These are phyloP conservation scores for Pythium phragmiticola DNA, from an alignment of 352 stramenopile genomes.

Conservation along the genomic window DNA sequence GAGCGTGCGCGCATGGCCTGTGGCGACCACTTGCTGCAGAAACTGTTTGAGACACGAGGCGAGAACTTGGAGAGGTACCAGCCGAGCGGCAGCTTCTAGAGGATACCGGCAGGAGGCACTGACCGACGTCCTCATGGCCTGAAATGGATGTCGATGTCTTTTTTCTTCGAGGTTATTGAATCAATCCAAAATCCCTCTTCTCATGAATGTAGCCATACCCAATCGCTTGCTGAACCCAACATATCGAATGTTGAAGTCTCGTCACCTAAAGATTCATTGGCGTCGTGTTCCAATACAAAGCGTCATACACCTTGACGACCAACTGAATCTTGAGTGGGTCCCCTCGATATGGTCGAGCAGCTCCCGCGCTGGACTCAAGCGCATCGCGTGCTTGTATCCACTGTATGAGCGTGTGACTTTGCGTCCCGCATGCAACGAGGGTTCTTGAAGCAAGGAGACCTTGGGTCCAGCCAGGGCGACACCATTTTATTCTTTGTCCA, in stretches of 20 bases:
- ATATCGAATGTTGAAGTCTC: conserved; percentile 3
- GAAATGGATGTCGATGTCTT: too few relatives aligned
- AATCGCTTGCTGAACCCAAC: conserved; percentile 5
- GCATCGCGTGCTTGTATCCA: background rate
- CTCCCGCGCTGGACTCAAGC: background rate
- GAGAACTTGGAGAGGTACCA: conserved; percentile 65
- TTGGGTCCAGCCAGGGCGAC: too few relatives aligned
- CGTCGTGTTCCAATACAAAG: background rate
- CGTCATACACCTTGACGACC: background rate
- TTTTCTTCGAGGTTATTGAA: too few relatives aligned
- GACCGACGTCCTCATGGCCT: too few relatives aligned
- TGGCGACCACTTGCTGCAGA: conserved; percentile 60
- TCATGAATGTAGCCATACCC: conserved; percentile 1
- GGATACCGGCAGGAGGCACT: too few relatives aligned
- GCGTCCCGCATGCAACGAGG: background rate
- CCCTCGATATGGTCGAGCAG: background rate
- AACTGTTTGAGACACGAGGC: conserved; percentile 62
- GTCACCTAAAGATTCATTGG: background rate
- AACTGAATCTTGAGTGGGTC: conserved; percentile 5
- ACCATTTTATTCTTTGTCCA: background rate
- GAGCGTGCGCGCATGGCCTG: conserved; percentile 87
- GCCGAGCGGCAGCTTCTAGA: conserved; percentile 59
- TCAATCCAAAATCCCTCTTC: too few relatives aligned
- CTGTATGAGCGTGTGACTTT: background rate
- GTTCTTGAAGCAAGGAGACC: too few relatives aligned